Evolutionary conservation across 352 stramenopile genomes (phyloP), one percentile per base, ranked within the genome.

Genomic region (Globisporangium cylindrosporum): DNA sequence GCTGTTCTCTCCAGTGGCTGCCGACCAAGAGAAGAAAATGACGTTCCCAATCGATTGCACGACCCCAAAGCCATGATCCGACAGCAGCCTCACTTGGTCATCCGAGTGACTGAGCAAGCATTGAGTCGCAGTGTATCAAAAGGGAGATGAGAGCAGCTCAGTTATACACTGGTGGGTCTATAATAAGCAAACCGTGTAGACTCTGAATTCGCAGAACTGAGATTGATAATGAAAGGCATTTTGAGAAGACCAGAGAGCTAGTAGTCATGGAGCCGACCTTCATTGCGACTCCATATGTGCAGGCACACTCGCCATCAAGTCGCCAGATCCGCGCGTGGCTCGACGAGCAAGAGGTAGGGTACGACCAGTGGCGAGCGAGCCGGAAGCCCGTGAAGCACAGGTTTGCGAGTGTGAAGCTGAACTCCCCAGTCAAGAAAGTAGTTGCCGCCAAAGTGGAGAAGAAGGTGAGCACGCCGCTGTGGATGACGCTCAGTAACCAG

Each of bases 331-430:
- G 80, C 8, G 71, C 76, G 25, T 73, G 89, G 62, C 71, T 92
- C 25, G 81, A 91, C 57, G 61, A 73, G 20, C 68, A 87, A 46
- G 81, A 92, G 25, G 74, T 62, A 3, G 71, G 67, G 29, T 92
- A 91, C 64, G 59, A 78, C 25, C 54, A 60, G 41, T 82, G 77
- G 76, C 73, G 77, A 36, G 67, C 68, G 36, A 69, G 58, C 48
- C 70, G 77, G 32, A 88, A 88, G 41, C 58, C 69, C 20, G 67
- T 89, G 56, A 71, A 75, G 3, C 74, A 86, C 48, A 56, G 73
- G 2, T 80, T 89, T 58, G 82, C 79, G 27, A 84, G 73, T 15
- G 54, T 65, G 22, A 87, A 87, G 63, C 77, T 90, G n/a, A 89
- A 89, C 64, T 73, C 64, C 5, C 73, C 73, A 0, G 56, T 82